Evolutionary conservation across 768 basidiomycete species (phyloP).

Genomic region (Leccinellum rugosiceps): DNA sequence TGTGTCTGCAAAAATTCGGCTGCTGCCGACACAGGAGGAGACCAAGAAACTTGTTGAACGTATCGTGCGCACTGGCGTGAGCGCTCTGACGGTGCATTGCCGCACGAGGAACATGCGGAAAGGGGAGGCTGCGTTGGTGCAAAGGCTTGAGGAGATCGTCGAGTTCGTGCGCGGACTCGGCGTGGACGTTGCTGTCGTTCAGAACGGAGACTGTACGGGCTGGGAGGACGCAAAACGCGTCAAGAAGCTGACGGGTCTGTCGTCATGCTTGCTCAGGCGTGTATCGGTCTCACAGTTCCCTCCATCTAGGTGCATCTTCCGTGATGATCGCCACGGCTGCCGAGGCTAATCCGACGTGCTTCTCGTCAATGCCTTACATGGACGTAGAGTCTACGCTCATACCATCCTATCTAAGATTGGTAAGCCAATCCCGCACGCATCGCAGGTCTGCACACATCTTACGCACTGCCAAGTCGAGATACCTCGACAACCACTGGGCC

Average conservation of each 20-base stretch:
- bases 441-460: not conserved
- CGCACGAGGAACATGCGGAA: constrained; percentile 90
- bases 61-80: constrained; percentile 85
- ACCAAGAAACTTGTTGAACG: constrained; percentile 87
- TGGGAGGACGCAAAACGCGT: constrained; percentile 78
- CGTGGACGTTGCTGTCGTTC: constrained; percentile 80
- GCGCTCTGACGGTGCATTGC: constrained; percentile 90
- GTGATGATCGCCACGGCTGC: constrained; percentile 97
- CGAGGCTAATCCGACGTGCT: constrained; percentile 89
- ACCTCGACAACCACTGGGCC: constrained; percentile 75
- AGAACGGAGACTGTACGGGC: constrained; percentile 89
- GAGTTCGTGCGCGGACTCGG: constrained; percentile 75
- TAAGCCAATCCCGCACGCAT: constrained; percentile 28
- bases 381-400: constrained; percentile 70
- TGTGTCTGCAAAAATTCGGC: constrained; percentile 91
- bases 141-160: constrained; percentile 80
- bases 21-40: constrained; percentile 82
- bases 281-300: not conserved
- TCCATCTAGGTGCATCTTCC: constrained; percentile 67
- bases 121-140: constrained; percentile 72
- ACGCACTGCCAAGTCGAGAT: constrained; percentile 51
- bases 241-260: constrained; percentile 67
- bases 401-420: constrained; percentile 72
- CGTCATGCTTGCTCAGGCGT: not conserved
- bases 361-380: constrained; percentile 61